phyloP scores from a whole-genome alignment of 768 basidiomycete genomes.

The Leccinum barrowsii region DNA sequence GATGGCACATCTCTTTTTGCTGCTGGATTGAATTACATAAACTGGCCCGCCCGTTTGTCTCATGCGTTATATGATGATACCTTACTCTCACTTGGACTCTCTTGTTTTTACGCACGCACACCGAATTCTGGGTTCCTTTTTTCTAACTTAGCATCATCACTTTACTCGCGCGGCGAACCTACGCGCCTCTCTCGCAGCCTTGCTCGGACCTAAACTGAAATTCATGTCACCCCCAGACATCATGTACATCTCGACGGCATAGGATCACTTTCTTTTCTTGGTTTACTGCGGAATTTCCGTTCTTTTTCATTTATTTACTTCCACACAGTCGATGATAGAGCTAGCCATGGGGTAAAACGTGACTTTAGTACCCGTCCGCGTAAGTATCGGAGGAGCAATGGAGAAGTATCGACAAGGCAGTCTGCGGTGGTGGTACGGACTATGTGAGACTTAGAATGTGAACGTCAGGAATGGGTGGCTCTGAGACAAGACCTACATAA shows the following conservation, averaged over 20 bases:
- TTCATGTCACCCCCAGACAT: not conserved
- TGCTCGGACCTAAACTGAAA: not conserved
- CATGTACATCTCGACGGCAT: not conserved
- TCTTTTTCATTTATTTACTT: not conserved
- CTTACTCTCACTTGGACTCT: constrained; percentile 11
- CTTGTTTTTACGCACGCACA: not conserved
- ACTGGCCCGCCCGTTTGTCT: not conserved
- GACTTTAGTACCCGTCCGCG: not conserved
- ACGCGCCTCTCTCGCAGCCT: not conserved
- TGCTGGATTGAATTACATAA: not conserved
- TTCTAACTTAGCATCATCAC: constrained; percentile 9
- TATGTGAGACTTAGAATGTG: too few species aligned
- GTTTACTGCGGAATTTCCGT: not conserved
- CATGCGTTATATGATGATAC: constrained; percentile 9
- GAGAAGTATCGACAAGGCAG: too few species aligned
- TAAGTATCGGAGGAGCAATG: too few species aligned
- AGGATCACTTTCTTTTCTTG: not conserved
- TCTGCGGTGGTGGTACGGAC: too few species aligned
- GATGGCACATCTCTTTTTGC: constrained; percentile 1
- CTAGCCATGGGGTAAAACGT: not conserved
- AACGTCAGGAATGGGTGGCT: too few species aligned
- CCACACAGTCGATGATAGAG: not conserved
- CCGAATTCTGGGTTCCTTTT: not conserved
- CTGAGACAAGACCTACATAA: too few species aligned
- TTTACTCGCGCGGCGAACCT: not conserved